Percentiles rank a stretch among this genome's conserved stretches.
Conservation (phyloP, 225 moss, liverwort and hornwort genomes). For the Polytrichum formosum region DNA sequence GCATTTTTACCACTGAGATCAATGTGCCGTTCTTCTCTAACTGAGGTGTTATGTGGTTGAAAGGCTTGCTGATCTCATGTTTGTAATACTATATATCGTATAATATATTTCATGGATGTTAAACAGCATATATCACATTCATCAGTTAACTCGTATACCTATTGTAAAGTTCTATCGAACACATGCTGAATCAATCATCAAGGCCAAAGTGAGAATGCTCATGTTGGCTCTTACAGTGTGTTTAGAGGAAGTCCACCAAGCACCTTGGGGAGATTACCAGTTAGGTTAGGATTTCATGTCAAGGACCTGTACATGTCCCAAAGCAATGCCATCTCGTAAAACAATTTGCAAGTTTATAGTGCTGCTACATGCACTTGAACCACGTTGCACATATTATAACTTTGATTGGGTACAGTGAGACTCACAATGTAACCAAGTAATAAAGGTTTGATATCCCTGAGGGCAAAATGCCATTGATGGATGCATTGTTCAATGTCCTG, state of each 20-base stretch:
- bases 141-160: too few relatives aligned
- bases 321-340: neutral
- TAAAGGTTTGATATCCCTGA: conserved; percentile 8
- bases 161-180: neutral
- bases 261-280: conserved; percentile 20
- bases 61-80: too few relatives aligned
- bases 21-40: neutral
- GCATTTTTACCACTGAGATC: neutral
- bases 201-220: too few relatives aligned
- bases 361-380: neutral
- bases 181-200: neutral
- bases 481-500: conserved; percentile 26
- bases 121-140: too few relatives aligned
- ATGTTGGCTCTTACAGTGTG: conserved; percentile 25
- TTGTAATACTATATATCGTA: too few relatives aligned
- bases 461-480: conserved; percentile 23
- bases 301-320: conserved; percentile 14
- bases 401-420: neutral
- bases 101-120: too few relatives aligned
- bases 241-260: conserved; percentile 21
- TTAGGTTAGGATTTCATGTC: conserved; percentile 35
- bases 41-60: neutral
- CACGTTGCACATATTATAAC: neutral
- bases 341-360: neutral
- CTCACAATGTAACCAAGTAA: conserved; percentile 35